phyloP scores from a whole-genome alignment of 2,329 filamentous ascomycete species.

The Bisporella sp. region DNA sequence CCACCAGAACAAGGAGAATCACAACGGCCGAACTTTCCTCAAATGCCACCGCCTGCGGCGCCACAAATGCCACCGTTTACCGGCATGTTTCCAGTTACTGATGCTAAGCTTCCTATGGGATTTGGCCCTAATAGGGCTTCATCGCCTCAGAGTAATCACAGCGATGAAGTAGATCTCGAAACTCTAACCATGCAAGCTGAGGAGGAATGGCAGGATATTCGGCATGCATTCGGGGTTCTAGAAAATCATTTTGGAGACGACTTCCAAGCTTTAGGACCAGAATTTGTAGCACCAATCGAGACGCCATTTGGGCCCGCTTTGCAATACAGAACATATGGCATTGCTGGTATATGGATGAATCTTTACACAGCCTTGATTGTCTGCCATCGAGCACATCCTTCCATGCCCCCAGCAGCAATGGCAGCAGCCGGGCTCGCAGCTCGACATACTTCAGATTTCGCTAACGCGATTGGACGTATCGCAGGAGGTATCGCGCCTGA shows the following conservation, averaged over 20 bases:
- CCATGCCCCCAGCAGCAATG: constrained; percentile 84
- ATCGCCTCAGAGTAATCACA: constrained; percentile 16
- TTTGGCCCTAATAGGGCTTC: constrained; percentile 17
- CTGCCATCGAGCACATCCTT: constrained; percentile 74
- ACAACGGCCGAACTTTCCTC: neutral
- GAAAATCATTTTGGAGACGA: constrained; percentile 60
- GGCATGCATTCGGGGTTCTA: constrained; percentile 62
- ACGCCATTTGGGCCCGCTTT: constrained; percentile 79
- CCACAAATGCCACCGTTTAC: constrained; percentile 22
- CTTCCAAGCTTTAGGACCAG: constrained; percentile 68
- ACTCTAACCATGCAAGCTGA: constrained; percentile 19
- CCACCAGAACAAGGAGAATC: constrained; percentile 1
- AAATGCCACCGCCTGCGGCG: neutral
- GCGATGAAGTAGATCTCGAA: constrained; percentile 21
- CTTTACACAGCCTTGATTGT: constrained; percentile 81
- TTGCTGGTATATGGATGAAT: constrained; percentile 81
- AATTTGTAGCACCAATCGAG: constrained; percentile 52
- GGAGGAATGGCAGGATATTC: constrained; percentile 71
- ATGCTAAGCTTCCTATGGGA: constrained; percentile 24
- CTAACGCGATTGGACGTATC: constrained; percentile 73
- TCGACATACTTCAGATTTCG: constrained; percentile 60
- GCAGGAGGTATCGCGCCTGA: constrained; percentile 59
- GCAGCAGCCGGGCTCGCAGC: constrained; percentile 76
- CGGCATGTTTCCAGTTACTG: constrained; percentile 24
- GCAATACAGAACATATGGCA: constrained; percentile 79